phyloP scores from a whole-genome alignment of 2,329 filamentous ascomycete genomes.

The Zymoseptoria passerinii region DNA sequence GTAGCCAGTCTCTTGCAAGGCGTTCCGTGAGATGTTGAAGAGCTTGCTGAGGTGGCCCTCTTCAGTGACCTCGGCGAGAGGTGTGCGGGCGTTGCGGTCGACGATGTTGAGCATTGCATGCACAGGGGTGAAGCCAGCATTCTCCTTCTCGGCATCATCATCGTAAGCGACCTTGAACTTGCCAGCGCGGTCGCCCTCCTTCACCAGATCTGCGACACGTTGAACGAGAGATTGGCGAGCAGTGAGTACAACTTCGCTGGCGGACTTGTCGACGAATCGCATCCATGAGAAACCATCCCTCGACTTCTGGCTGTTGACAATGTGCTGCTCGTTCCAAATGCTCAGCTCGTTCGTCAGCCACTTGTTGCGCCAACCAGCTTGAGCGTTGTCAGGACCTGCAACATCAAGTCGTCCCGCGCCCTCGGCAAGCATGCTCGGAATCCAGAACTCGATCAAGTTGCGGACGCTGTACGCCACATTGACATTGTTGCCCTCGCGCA shows the following conservation, averaged over 20 bases:
- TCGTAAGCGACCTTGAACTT: conserved; percentile 61
- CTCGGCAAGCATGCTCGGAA: conserved; percentile 77
- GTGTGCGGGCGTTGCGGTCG: conserved; percentile 56
- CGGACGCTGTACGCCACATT: conserved; percentile 80
- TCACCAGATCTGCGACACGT: conserved; percentile 55
- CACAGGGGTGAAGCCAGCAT: conserved; percentile 51
- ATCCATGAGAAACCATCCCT: conserved; percentile 73
- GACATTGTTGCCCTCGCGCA: conserved; percentile 76
- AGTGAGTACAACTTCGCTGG: conserved; percentile 61
- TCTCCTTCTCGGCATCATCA: conserved; percentile 48
- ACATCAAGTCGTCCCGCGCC: conserved; percentile 68
- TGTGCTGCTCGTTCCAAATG: conserved; percentile 75
- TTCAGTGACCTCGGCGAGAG: conserved; percentile 59
- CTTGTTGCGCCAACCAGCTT: conserved; percentile 71
- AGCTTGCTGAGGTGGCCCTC: conserved; percentile 67
- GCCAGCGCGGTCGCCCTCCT: conserved; percentile 49
- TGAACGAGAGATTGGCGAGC: conserved; percentile 65
- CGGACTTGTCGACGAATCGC: conserved; percentile 71
- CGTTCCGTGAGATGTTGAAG: conserved; percentile 64
- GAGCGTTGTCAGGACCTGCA: conserved; percentile 62
- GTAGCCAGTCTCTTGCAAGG: conserved; percentile 63
- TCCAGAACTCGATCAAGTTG: conserved; percentile 72
- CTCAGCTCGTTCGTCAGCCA: conserved; percentile 78
- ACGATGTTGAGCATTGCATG: conserved; percentile 78
- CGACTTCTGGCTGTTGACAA: conserved; percentile 31